Conservation (phyloP, 768 basidiomycete genomes). For the Fomitopsis serialis region DNA sequence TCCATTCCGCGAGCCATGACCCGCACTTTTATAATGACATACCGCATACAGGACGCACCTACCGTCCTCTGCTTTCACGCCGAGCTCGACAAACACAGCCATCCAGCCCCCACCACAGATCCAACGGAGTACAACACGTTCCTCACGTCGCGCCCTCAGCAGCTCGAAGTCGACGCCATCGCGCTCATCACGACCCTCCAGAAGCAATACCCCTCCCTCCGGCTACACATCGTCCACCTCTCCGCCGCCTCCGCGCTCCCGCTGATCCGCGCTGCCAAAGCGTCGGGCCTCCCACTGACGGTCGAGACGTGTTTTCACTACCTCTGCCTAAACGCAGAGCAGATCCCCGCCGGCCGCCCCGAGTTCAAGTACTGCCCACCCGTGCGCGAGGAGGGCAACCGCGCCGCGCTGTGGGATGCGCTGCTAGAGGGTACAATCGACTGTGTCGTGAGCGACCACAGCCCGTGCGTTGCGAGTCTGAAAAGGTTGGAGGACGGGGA, state of each 20-base stretch:
- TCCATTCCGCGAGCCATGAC: not conserved
- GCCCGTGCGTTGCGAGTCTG: conserved; percentile 78
- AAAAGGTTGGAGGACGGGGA: conserved; percentile 77
- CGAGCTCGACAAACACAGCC: conserved; percentile 56
- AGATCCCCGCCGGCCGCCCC: conserved; percentile 70
- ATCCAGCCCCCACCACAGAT: conserved; percentile 25
- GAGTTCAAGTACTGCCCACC: conserved; percentile 98
- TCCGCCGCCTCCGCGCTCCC: conserved; percentile 83
- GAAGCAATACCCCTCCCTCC: conserved; percentile 54
- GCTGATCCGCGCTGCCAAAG: conserved; percentile 62
- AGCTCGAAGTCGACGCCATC: conserved; percentile 80
- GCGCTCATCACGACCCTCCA: conserved; percentile 67
- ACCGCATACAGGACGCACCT: conserved; percentile 49
- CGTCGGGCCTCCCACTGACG: conserved; percentile 63
- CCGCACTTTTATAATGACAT: too few relatives aligned
- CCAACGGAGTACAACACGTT: conserved; percentile 72
- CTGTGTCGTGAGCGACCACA: conserved; percentile 94
- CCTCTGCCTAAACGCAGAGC: conserved; percentile 67
- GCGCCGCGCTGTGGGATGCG: conserved; percentile 76
- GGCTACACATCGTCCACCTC: conserved; percentile 93
- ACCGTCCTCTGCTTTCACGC: conserved; percentile 90
- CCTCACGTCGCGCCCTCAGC: conserved; percentile 76
- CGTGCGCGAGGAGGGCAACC: conserved; percentile 69
- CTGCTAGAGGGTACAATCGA: conserved; percentile 81
- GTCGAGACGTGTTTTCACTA: conserved; percentile 99